Evolutionary conservation across 2,329 filamentous ascomycete genomes (phyloP).

Genomic region (Chrysoporthe deuterocubensis): DNA sequence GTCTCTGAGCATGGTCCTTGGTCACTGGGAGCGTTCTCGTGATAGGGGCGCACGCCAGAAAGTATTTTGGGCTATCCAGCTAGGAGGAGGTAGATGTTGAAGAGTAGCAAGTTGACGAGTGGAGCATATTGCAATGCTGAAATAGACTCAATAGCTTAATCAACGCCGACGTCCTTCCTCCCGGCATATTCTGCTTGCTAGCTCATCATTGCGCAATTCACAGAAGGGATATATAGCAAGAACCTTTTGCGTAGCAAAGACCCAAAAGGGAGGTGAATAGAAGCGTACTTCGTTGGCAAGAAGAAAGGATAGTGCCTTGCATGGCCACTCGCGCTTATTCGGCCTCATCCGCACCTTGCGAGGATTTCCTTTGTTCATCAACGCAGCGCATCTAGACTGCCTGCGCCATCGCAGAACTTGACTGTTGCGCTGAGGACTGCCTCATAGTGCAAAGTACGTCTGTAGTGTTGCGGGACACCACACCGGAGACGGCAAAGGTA

Average conservation of each 20-base stretch:
- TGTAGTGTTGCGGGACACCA: too few species aligned
- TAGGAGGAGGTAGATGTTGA: neutral
- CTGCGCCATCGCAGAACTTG: too few species aligned
- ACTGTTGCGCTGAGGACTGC: too few species aligned
- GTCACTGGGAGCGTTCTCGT: neutral
- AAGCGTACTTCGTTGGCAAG: neutral
- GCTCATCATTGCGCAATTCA: neutral
- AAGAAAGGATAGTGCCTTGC: too few species aligned
- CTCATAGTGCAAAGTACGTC: too few species aligned
- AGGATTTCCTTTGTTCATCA: neutral
- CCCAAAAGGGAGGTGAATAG: constrained; percentile 8
- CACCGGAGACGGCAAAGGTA: neutral
- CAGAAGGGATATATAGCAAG: neutral
- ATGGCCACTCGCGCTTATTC: too few species aligned
- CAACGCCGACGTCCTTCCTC: neutral
- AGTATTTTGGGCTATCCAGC: neutral
- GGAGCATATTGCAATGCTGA: neutral
- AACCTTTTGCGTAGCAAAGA: too few species aligned
- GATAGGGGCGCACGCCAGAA: constrained; percentile 3
- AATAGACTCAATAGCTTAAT: neutral
- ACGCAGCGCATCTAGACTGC: too few species aligned
- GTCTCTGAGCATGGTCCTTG: constrained; percentile 29
- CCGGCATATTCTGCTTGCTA: neutral
- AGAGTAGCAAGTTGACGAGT: constrained; percentile 3
- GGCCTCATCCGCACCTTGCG: neutral